These are phyloP conservation scores for Cenococcum geophilum DNA, from an alignment of 495 filamentous ascomycete species.

Conservation along the genomic window DNA sequence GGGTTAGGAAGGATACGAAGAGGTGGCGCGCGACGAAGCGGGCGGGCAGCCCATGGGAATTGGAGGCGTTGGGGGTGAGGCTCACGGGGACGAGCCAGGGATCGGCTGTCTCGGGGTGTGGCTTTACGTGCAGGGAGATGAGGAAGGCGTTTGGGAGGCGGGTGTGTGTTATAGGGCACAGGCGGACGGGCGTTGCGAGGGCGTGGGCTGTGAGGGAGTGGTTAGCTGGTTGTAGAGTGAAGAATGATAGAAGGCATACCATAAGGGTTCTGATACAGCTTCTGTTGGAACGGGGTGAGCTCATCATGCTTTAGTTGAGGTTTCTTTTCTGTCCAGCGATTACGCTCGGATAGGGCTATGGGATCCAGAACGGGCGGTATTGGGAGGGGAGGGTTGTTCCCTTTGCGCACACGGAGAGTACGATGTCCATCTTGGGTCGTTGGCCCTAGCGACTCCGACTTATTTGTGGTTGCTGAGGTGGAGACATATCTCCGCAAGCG, in stretches of 20 bases:
- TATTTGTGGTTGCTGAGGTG: not conserved
- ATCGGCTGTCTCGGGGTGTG: conserved; percentile 49
- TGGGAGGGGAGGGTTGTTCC: conserved; percentile 39
- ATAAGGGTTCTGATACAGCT: conserved; percentile 53
- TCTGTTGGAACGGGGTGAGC: conserved; percentile 44
- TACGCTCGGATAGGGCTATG: conserved; percentile 12
- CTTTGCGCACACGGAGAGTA: conserved; percentile 23
- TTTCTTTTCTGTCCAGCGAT: conserved; percentile 28
- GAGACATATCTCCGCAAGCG: conserved; percentile 7
- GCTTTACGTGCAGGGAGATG: conserved; percentile 53
- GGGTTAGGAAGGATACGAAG: conserved; percentile 7
- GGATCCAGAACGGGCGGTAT: conserved; percentile 42
- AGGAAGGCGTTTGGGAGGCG: conserved; percentile 60
- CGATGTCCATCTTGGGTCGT: conserved; percentile 16
- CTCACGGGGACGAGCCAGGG: conserved; percentile 55
- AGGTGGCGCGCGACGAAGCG: conserved; percentile 6
- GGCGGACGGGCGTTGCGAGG: conserved; percentile 59
- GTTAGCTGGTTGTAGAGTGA: conserved; percentile 32
- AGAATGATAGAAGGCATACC: conserved; percentile 42
- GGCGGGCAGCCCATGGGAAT: conserved; percentile 11
- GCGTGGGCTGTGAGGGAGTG: conserved; percentile 44
- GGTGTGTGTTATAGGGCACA: conserved; percentile 51
- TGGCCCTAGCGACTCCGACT: conserved; percentile 15
- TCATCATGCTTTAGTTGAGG: conserved; percentile 20
- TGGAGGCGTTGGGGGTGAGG: conserved; percentile 15